Evolutionary conservation across 1,139 yeast species (phyloP), one percentile per base, ranked within the genome.

Genomic region (Petasospora rhodanensis): DNA sequence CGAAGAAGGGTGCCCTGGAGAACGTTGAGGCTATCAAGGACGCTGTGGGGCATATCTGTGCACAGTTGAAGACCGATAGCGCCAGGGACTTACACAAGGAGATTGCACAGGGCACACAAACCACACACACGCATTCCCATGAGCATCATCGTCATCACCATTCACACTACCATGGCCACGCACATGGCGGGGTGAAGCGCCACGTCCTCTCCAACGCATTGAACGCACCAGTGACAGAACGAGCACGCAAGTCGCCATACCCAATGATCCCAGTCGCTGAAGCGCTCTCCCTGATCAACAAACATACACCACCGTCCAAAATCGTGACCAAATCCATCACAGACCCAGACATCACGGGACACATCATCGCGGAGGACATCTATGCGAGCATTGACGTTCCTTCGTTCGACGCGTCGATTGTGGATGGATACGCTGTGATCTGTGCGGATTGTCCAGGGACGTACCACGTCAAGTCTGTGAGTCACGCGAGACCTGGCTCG

Each of bases 401-500:
- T 0, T 55, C 60, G 14, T 70, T 66, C 47, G 48, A 69, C 6
- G 74, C 76, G 1, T 64, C 72, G 37, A 68, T 70, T 22, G 76
- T 70, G 4, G 76, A 70, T 43, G 76, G 76, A 1, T 70, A 70
- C 41, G 76, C 76, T 1, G 69, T 69, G 2, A 40, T 54, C 4
- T 59, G 61, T 35, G 30, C 56, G 1, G 70, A 66, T 40, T 66
- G 72, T 7, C 67, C 72, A 0, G 72, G 70, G 1, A 43, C 47
- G 0, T 64, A 61, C 31, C 61, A 62, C 0, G 66, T 70, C 11
- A 58, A 57, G 1, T 42, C 58, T 2, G 56, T 66, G 1, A 59
- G 72, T 2, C 70, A 64, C 42, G 76, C 76, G 2, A 50, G 64
- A 2, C 54, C 64, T 2, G 47, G 49, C 5, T 51, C 45, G 6